A percentile compares a stretch with the other conserved stretches of the same genome.
These are phyloP conservation scores for Chrysoporthe deuterocubensis DNA, from an alignment of 2,329 filamentous ascomycete species.

Conservation along the genomic window DNA sequence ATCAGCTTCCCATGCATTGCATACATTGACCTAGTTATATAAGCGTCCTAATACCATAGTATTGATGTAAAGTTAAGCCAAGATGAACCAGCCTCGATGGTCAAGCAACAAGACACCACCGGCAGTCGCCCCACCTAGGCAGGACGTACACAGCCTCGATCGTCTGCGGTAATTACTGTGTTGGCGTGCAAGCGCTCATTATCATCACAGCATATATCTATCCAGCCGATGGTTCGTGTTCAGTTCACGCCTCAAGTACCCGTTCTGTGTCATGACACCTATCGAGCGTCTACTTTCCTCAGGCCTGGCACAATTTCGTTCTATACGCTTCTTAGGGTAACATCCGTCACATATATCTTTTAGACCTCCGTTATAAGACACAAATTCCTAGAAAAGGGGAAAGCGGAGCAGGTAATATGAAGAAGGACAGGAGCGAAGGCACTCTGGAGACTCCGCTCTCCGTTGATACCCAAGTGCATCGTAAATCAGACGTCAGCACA, in stretches of 20 bases:
- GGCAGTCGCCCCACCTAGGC: constrained; percentile 18
- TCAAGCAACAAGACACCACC: constrained; percentile 16
- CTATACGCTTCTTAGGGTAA: neutral
- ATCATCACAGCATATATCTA: neutral
- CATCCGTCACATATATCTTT: neutral
- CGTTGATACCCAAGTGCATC: constrained; percentile 22
- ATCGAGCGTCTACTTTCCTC: neutral
- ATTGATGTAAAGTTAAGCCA: neutral
- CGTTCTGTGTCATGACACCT: too few species aligned
- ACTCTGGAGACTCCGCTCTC: constrained; percentile 21
- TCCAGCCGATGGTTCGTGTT: neutral
- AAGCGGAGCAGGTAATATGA: neutral
- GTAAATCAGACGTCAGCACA: constrained; percentile 22
- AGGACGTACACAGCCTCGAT: constrained; percentile 20
- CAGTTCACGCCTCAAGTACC: neutral
- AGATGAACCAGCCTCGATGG: constrained; percentile 3
- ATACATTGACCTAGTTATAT: constrained; percentile 5
- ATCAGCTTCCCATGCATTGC: constrained; percentile 10
- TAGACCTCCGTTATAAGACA: neutral
- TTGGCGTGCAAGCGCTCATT: neutral
- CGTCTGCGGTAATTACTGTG: neutral
- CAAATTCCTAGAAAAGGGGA: neutral
- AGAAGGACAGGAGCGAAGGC: constrained; percentile 11
- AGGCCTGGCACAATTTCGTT: neutral
- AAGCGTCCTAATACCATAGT: too few species aligned